Evolutionary conservation across 306 rosid species (phyloP), one percentile per base, ranked within the genome.

Genomic region (Malus asiatica): DNA sequence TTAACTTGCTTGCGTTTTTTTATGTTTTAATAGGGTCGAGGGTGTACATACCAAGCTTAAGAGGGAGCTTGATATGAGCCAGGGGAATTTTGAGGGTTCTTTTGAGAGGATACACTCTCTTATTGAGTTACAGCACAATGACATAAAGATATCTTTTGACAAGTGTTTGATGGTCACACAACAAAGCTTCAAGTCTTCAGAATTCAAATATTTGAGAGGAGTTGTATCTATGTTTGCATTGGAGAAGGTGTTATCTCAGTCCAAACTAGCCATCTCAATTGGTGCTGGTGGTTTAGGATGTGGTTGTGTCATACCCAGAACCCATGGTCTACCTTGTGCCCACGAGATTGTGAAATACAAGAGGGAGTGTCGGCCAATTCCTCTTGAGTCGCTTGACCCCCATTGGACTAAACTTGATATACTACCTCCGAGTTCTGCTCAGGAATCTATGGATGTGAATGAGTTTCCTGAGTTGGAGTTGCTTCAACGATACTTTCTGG

Each of bases 301-400:
- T 72, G 66, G 76, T 35, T 72, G 76, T 22, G 52, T 35, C 52
- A 32, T 72, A 72, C 52, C 66, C 27, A 15, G 66, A 9, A 72
- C 76, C 23, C 66, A 72, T 35, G 75, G 75, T 33, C 59, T 71
- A 33, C 76, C 66, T 72, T 72, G 76, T 55, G 76, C 76, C 76
- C 76, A 72, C 15, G 23, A 72, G 62, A 55, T 72, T 55, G 52
- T 64, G 12, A n/a, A 72, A 13, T 72, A 55, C 44, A 55, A 32
- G 52, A 57, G 66, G 51, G 76, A 72, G 38, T 35, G 76, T 55
- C 33, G 8, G 45, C 33, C 76, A 72, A 57, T 72, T 55, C 76
- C 66, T 1, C 66, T 55, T 10, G 66, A 72, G 22, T 72, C 66
- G 35, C 33, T 72, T 33, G 76, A 72, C 14, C 66, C 66, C 76